Evolutionary conservation across 495 filamentous ascomycete species (phyloP), one percentile per base, ranked within the genome.

Genomic region (Podospora appendiculata): DNA sequence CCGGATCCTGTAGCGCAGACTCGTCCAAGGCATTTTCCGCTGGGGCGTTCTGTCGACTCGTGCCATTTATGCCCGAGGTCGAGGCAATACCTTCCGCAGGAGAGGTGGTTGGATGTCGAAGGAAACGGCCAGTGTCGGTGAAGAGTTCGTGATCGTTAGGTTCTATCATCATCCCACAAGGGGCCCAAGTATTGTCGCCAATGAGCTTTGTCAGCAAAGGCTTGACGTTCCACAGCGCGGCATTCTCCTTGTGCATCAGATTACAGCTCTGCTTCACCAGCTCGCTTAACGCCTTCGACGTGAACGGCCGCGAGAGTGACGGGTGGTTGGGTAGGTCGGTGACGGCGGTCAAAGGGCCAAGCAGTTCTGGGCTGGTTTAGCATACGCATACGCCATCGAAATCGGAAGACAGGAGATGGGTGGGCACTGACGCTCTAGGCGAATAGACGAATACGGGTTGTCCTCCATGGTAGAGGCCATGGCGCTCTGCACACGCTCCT

Each of bases 301-400:
- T 85, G 69, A 94, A 97, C 1, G 91, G 80, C 59, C 83, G 78
- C 34, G 90, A 90, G 47, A 96, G 67, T 3, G 88, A 86, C 54
- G 90, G 90, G 62, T 99, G 93, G 38, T 70, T 77, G 4, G 88
- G 82, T 34, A 99, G 78, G 65, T 95, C 89, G 47, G 90, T 87
- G 18, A 90, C 86, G 50, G 89, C 79, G 49, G 89, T 94, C 47
- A 97, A 70, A 19, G 93, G 93, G 40, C 87, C 87, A 11, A 99
- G 80, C 40, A 96, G 79, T 48, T 88, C 92, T 96, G 61, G 3
- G 47, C 11, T 43, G 17, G 13, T 32, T 50, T 16, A 51, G 36
- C 40, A 10, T 32, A 16, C 13, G 8, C 32, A 46, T 11, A 17
- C 47, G 44, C 35, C 50, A 14, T 7, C 13, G 8, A 32, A 54